Base-by-base conservation (phyloP, 163 green algal species). In the Prototheca wickerhamii region DNA sequence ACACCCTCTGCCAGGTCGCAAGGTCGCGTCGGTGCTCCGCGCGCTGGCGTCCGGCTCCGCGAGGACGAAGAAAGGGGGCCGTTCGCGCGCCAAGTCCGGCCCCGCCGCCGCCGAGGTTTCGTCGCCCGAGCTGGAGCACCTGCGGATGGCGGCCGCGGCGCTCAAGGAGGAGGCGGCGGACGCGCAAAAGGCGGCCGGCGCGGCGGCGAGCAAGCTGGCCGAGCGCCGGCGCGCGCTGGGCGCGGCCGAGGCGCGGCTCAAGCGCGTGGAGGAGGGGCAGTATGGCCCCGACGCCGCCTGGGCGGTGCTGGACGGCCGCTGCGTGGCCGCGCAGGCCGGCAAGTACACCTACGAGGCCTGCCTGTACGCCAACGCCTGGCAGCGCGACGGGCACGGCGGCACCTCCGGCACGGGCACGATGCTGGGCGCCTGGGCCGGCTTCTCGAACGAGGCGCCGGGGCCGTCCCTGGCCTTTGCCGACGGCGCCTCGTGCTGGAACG, bases 331-430 rank as follows among this genome's bases (percentile, higher is more conserved):
- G 4, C 64, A 79, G 5, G 74, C 80, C 32, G 82, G 89, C 30
- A 87, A 91, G 73, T 93, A 92, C 74, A 84, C 65, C 4, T 93
- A 92, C 68, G 69, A 86, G 64, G 70, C 87, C 3, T 96, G 90
- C 74, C 80, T 83, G 54, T 95, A 89, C 68, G 73, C 73, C 29
- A 61, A 82, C n/a, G 84, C 88, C 2, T 43, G 54, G 26, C 89
- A 96, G 71, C 78, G 80, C 33, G 86, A 95, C 52, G 72, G 71
- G 30, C 52, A 44, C 35, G 73, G 78, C 35, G 61, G 67, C 31
- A 75, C n/a, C n/a, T n/a, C n/a, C n/a, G n/a, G n/a, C n/a, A n/a
- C n/a, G n/a, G n/a, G 78, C 26, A 86, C 65, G 8, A 61, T 34
- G 33, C 73, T 95, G 26, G 88, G 88, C 33, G 69, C 26, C 30